phyloP scores from a whole-genome alignment of 1,284 basidiomycete species.

The Ustilago trichophora region DNA sequence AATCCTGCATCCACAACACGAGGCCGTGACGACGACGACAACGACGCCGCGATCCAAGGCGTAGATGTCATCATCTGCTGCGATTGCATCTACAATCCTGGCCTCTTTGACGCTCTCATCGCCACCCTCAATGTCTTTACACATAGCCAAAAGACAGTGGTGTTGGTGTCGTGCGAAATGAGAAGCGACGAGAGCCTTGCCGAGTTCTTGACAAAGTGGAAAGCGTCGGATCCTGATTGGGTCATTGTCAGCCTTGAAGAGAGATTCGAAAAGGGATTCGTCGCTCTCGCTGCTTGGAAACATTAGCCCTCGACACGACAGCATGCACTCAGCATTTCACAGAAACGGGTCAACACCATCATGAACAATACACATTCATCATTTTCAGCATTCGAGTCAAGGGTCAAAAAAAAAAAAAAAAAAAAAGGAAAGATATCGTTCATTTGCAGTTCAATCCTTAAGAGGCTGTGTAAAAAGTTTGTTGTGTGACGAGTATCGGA shows the following conservation, averaged over 20 bases:
- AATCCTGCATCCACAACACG: background rate
- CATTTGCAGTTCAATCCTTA: no score
- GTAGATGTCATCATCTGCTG: constrained; percentile 52
- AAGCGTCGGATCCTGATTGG: constrained; percentile 15
- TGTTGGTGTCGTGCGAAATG: constrained; percentile 55
- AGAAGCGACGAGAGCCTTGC: constrained; percentile 46
- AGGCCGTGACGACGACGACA: no score
- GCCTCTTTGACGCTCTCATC: constrained; percentile 53
- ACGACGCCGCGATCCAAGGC: constrained; percentile 19
- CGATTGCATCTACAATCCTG: constrained; percentile 62
- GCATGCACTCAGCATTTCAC: no score
- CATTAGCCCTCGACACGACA: no score
- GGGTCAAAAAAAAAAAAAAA: no score
- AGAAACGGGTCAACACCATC: background rate
- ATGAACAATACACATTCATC: background rate
- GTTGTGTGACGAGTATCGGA: no score
- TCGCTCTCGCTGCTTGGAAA: constrained; percentile 41
- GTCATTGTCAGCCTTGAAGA: constrained; percentile 39
- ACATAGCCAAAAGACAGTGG: constrained; percentile 30
- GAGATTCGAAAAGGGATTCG: constrained; percentile 43
- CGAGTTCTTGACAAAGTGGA: constrained; percentile 53
- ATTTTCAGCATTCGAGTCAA: no score
- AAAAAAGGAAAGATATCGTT: no score
- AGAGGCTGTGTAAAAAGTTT: no score
- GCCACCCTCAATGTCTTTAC: constrained; percentile 51